Conservation (phyloP, 2,329 filamentous ascomycete species). For the Ramularia collo-cygni region DNA sequence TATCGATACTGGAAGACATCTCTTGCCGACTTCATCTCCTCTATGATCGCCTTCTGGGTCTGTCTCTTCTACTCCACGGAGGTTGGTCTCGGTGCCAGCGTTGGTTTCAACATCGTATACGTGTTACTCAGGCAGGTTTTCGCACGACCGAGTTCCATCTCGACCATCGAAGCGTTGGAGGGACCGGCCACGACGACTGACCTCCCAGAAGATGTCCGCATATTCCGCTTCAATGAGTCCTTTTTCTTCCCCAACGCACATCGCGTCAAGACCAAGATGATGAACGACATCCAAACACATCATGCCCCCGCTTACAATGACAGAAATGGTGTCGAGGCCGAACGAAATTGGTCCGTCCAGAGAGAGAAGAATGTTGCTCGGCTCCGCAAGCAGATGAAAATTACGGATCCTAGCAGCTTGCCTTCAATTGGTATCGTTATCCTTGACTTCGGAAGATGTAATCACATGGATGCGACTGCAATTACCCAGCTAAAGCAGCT, state of each 20-base stretch:
- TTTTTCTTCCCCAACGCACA: conserved; percentile 58
- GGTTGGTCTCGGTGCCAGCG: conserved; percentile 52
- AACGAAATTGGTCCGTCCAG: conserved; percentile 51
- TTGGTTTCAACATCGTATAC: conserved; percentile 46
- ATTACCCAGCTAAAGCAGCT: conserved; percentile 45
- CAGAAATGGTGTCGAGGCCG: conserved; percentile 30
- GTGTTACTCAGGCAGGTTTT: conserved; percentile 55
- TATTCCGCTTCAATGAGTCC: conserved; percentile 52
- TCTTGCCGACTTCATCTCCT: conserved; percentile 56
- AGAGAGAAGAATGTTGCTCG: conserved; percentile 42
- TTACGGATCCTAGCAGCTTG: conserved; percentile 25
- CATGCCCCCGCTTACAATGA: conserved; percentile 37
- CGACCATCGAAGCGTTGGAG: conserved; percentile 13
- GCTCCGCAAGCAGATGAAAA: conserved; percentile 37
- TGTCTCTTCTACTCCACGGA: conserved; percentile 56
- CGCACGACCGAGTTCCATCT: conserved; percentile 33
- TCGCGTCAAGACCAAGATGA: conserved; percentile 42
- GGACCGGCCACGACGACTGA: conserved; percentile 10
- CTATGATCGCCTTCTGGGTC: conserved; percentile 59
- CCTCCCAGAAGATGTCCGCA: conserved; percentile 44
- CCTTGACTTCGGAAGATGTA: conserved; percentile 47
- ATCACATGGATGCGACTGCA: conserved; percentile 50
- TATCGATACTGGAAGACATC: conserved; percentile 60
- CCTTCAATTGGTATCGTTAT: conserved; percentile 44
- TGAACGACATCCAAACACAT: conserved; percentile 46